These are phyloP conservation scores for Hymenoscyphus linearis DNA, from an alignment of 2,329 filamentous ascomycete species.

Conservation along the genomic window DNA sequence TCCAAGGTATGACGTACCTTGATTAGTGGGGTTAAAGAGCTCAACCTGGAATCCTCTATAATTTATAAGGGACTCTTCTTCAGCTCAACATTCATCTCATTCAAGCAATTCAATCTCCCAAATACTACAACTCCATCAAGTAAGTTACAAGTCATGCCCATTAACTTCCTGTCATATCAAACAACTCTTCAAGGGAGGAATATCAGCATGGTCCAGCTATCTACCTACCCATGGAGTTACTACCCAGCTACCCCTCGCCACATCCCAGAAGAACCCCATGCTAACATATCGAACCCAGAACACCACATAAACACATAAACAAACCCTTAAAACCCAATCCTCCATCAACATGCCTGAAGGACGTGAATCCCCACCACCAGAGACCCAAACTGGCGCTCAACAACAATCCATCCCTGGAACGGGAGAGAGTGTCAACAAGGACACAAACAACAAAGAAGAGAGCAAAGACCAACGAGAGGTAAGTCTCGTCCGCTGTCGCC, in stretches of 20 bases:
- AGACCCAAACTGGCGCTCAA: slow-evolving; percentile 61
- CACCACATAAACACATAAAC: not conserved
- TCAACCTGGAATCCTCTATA: not conserved
- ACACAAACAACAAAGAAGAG: slow-evolving; percentile 44
- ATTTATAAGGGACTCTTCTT: not conserved
- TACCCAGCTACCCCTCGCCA: not conserved
- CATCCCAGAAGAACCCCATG: not conserved
- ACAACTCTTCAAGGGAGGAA: not conserved
- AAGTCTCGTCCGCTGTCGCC: slow-evolving; percentile 13
- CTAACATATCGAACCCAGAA: not conserved
- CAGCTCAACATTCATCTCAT: not conserved
- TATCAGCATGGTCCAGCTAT: not conserved
- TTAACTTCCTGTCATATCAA: not conserved
- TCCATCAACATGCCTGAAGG: slow-evolving; percentile 40
- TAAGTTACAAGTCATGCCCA: not conserved
- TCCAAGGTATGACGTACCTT: not conserved
- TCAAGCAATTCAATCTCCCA: not conserved
- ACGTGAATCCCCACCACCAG: slow-evolving; percentile 72
- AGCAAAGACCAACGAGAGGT: slow-evolving; percentile 47
- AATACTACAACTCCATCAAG: not conserved
- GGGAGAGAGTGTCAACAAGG: slow-evolving; percentile 53
- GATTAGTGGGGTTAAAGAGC: not conserved
- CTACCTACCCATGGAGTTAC: not conserved
- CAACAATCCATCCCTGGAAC: slow-evolving; percentile 51
- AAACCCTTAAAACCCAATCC: not conserved